These are phyloP conservation scores for Jaltomata sinuosa DNA, from an alignment of 257 asterid species.

Conservation along the genomic window DNA sequence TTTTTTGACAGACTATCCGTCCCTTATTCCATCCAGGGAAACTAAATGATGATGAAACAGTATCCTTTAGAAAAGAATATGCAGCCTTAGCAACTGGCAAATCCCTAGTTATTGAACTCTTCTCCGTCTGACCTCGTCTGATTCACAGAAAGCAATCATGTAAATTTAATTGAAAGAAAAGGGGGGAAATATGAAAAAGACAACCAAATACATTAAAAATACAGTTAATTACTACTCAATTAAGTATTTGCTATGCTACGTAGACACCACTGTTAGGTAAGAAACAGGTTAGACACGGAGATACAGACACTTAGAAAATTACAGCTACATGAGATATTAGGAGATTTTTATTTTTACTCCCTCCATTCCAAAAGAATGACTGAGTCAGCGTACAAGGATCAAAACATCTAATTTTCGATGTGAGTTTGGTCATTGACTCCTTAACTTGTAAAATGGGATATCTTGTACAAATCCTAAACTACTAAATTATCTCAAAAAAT, in stretches of 20 bases:
- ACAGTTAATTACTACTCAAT: neutral
- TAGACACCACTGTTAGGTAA: neutral
- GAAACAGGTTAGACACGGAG: neutral
- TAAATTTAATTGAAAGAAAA: neutral
- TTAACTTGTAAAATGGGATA: neutral
- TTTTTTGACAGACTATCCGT: slow-evolving; percentile 69
- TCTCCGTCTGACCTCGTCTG: slow-evolving; percentile 90
- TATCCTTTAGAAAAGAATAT: slow-evolving; percentile 61
- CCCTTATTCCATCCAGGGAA: slow-evolving; percentile 93
- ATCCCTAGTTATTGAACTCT: slow-evolving; percentile 69
- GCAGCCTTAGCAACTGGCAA: slow-evolving; percentile 85
- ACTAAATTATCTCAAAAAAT: neutral
- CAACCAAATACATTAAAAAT: neutral
- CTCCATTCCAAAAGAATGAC: neutral
- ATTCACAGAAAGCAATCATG: neutral
- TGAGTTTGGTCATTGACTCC: neutral
- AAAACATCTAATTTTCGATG: neutral
- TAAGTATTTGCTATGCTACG: neutral
- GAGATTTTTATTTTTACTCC: neutral
- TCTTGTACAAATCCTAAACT: neutral
- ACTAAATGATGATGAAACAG: slow-evolving; percentile 60
- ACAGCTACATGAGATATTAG: neutral
- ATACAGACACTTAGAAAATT: neutral
- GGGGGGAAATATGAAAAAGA: neutral
- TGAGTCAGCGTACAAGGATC: neutral